Evolutionary conservation across 148 eudicot genomes (phyloP).

Genomic region (Rhododendron ovatum): DNA sequence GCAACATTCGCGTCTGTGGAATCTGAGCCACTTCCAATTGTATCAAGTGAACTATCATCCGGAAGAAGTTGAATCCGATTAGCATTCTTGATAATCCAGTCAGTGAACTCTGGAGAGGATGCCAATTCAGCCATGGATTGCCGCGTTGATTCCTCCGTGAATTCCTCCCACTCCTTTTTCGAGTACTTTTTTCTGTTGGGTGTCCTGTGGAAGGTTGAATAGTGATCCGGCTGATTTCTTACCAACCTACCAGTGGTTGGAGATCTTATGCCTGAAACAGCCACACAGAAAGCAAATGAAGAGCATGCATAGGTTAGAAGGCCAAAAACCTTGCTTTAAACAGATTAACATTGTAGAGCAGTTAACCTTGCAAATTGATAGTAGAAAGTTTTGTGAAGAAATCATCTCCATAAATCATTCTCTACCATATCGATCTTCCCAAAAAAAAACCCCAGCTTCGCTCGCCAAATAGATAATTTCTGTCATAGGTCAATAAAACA

Average conservation of each 20-base stretch:
- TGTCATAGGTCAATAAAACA: too few species aligned
- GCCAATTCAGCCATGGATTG: slow-evolving; percentile 53
- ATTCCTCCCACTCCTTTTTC: slow-evolving; percentile 59
- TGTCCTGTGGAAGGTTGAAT: slow-evolving; percentile 65
- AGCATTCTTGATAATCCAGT: slow-evolving; percentile 61
- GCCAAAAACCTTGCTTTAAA: background rate
- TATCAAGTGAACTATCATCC: slow-evolving; percentile 46
- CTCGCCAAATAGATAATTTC: background rate
- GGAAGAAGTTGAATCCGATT: slow-evolving; percentile 52
- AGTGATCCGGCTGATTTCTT: slow-evolving; percentile 30
- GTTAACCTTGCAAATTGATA: background rate
- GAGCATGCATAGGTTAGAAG: background rate
- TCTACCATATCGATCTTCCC: too few species aligned
- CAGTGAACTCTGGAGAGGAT: slow-evolving; percentile 67
- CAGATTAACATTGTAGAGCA: background rate
- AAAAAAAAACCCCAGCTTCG: background rate
- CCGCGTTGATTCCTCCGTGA: slow-evolving; percentile 57
- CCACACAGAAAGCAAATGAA: slow-evolving; percentile 3
- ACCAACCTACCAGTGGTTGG: slow-evolving; percentile 24
- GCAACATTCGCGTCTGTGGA: slow-evolving; percentile 45
- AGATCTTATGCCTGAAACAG: slow-evolving; percentile 31
- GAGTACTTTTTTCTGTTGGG: slow-evolving; percentile 59
- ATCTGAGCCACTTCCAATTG: slow-evolving; percentile 59
- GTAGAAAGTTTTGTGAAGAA: background rate
- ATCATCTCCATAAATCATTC: background rate